These are phyloP conservation scores for Cutaneotrichosporon sp. DNA, from an alignment of 1,284 basidiomycete genomes.

Conservation along the genomic window DNA sequence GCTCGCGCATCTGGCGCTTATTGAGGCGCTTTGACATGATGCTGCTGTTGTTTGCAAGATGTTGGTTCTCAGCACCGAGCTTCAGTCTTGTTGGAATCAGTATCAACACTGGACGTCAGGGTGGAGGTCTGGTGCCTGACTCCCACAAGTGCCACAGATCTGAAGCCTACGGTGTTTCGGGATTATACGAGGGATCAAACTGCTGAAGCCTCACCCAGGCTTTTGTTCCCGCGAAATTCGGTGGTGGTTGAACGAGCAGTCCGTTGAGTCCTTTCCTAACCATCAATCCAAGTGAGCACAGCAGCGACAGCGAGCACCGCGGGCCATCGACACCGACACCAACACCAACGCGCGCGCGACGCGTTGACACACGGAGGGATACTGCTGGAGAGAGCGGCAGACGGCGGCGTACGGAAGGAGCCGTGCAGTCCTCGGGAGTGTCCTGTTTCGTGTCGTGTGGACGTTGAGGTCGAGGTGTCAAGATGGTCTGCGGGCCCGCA, in stretches of 20 bases:
- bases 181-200: neutral
- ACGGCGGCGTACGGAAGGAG: neutral
- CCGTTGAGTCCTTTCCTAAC: neutral
- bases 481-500: slow-evolving; percentile 18
- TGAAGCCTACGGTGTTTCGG: neutral
- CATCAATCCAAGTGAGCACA: slow-evolving; percentile 10
- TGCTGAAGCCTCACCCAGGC: neutral
- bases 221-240: neutral
- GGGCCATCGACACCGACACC: neutral
- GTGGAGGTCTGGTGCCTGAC: neutral
- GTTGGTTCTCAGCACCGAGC: neutral
- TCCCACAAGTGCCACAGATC: neutral
- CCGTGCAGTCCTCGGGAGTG: neutral
- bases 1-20: slow-evolving; percentile 80
- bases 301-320: neutral
- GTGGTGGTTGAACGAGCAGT: neutral
- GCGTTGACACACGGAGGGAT: neutral
- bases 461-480: slow-evolving; percentile 37
- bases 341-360: slow-evolving; percentile 5
- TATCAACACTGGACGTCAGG: neutral
- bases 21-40: slow-evolving; percentile 58
- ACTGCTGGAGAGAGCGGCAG: neutral
- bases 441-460: neutral
- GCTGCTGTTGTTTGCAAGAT: slow-evolving; percentile 2
- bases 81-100: neutral